Percentiles rank a stretch among this genome's conserved stretches.
These are phyloP conservation scores for Viola pubescens DNA, from an alignment of 441 rosid genomes.

Conservation along the genomic window DNA sequence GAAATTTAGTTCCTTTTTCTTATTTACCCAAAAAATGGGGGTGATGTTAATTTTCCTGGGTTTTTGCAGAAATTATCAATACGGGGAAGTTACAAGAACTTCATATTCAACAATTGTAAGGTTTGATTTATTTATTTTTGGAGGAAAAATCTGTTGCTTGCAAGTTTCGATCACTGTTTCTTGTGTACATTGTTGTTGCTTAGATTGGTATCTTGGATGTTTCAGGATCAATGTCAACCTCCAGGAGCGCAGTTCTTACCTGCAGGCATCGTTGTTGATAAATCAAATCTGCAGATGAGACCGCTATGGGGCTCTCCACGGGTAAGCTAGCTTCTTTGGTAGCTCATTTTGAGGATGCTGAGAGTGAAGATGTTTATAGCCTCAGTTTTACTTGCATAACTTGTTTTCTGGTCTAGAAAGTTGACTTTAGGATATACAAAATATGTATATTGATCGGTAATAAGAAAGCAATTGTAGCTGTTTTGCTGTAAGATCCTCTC, in stretches of 20 bases:
- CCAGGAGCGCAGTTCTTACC: conserved; percentile 54
- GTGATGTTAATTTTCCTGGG: too few species aligned
- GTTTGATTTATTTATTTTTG: conserved; percentile 16
- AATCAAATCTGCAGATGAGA: conserved; percentile 52
- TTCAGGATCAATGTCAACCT: conserved; percentile 41
- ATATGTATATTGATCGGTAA: too few species aligned
- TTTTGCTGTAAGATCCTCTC: too few species aligned
- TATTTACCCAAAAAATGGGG: too few species aligned
- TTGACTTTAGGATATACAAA: too few species aligned
- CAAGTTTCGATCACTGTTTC: neutral
- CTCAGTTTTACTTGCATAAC: too few species aligned
- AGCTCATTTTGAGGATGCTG: too few species aligned
- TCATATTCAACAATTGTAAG: conserved; percentile 29
- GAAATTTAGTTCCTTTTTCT: too few species aligned
- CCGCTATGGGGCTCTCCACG: conserved; percentile 51
- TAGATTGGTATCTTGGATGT: conserved; percentile 13
- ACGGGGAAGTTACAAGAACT: conserved; percentile 25
- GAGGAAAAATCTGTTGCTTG: conserved; percentile 8
- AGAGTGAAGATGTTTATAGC: too few species aligned
- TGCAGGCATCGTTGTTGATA: conserved; percentile 36
- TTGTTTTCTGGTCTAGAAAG: too few species aligned
- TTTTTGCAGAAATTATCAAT: conserved; percentile 32
- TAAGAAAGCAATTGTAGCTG: too few species aligned
- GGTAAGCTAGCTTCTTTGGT: conserved; percentile 20
- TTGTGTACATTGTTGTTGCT: conserved; percentile 6